phyloP scores from a whole-genome alignment of 805 yeast genomes.

The Saccharomycopsis olivae region DNA sequence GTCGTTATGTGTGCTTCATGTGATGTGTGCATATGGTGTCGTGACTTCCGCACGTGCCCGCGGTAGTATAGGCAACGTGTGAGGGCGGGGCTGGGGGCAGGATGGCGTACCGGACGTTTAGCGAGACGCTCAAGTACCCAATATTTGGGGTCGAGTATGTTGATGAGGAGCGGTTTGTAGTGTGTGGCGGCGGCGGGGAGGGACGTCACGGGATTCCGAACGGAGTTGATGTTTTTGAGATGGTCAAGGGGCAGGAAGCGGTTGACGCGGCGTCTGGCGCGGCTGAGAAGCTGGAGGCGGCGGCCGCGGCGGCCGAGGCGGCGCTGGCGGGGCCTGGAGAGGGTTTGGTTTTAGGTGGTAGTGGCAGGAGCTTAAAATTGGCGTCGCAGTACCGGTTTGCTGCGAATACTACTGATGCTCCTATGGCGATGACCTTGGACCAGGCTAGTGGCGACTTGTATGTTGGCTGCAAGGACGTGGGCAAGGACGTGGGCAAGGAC shows the following conservation, averaged over 20 bases:
- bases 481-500: no score
- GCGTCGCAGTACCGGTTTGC: no score
- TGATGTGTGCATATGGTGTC: no score
- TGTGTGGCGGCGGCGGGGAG: conserved; percentile 95
- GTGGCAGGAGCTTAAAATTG: no score
- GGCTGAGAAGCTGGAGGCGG: conserved; percentile 1
- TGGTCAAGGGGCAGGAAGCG: neutral
- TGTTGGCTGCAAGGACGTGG: conserved; percentile 77
- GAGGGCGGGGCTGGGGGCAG: no score
- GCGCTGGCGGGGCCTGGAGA: no score
- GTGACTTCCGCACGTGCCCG: no score
- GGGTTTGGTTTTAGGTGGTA: no score
- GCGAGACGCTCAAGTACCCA: conserved; percentile 41
- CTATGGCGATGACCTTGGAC: conserved; percentile 44
- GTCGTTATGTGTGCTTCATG: no score
- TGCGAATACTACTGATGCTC: conserved; percentile 47
- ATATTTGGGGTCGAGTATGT: conserved; percentile 69
- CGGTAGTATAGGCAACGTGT: no score
- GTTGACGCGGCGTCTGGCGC: no score
- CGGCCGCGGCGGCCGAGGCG: neutral
- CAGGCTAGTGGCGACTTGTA: conserved; percentile 39
- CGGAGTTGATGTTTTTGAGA: conserved; percentile 32
- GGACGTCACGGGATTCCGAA: conserved; percentile 87
- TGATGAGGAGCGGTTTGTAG: conserved; percentile 46
- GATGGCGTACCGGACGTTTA: neutral